Base-by-base conservation (phyloP, 345 rosid species). In the Dipteronia dyeriana region DNA sequence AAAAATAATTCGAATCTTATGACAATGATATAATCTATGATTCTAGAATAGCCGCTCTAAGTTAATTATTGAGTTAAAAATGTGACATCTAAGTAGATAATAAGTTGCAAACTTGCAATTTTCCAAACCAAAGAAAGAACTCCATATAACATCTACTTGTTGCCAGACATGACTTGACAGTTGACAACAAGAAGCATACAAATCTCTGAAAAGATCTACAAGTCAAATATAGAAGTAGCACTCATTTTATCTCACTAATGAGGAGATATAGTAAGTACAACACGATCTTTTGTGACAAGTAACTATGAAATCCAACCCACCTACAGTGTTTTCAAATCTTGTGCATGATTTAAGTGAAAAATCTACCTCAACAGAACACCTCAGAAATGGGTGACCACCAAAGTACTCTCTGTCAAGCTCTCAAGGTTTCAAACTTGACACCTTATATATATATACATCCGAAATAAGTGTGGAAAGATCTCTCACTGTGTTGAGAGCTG, bases 171-270 rank as follows among this genome's bases (percentile, higher is more conserved):
- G 51, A 68, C 57, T 68, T 68, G 72, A 68, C 72, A 45, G 45
- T 68, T 68, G 72, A 68, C 72, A 45, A 68, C 72, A 68, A 68
- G 34, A 45, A 45, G 22, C 20, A 56, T 26, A 45, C 56, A 45
- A 14, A 41, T 56, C 26, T 9, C 34, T 68, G 56, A 43, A 68
- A 11, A 68, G n/a, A 53, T 23, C 34, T 13, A 14, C 34, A 20
- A 20, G 39, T 56, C 61, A 56, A 56, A 56, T 19, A 56, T 56
- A 19, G 61, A 56, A 56, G 22, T 3, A 56, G n/a, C 23, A 56
- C 20, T 56, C 61, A 56, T 19, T 19, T n/a, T n/a, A 22, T 11
- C 23, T 19, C 10, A 56, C 22, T 56, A 34, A 34, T 34, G 7
- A 56, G 61, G 61, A 56, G n/a, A 56, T 56, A 56, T 34, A 34